Base-by-base conservation (phyloP, 2,329 filamentous ascomycete genomes). In the Claviceps pusilla region DNA sequence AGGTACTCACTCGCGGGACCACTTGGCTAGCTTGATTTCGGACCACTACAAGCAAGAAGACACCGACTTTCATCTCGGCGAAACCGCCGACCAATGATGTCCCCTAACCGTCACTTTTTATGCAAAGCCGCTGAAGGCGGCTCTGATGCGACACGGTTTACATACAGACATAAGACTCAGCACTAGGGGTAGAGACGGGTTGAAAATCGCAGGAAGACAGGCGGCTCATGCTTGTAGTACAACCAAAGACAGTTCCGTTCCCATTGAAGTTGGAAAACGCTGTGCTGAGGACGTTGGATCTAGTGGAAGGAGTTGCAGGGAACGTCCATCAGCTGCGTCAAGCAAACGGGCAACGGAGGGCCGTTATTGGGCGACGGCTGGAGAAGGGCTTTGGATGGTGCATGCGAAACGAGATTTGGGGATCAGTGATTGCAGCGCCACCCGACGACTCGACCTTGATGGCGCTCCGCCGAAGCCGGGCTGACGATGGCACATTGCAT, bases 11-110 rank as follows among this genome's bases (percentile, higher is more conserved):
- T 82, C 83, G 19, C 80, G 81, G 55, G 83, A 84, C 54, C 86
- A 87, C 64, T 70, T 89, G n/a, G 85, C 86, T 55, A 76, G 80
- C 57, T 81, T 89, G 56, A 82, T 89, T 46, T 79, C 78, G 46
- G 86, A 89, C 63, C 86, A 89, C 65, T 89, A 89, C 67, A 83
- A 85, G 59, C 73, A 76, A 31, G 84, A 88, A 63, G 86, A 89
- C 61, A 79, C 85, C 54, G 80, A 82, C 60, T 79, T 82, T 57
- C 73, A 79, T 57, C 65, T 75, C 10, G 72, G 69, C 64, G 70
- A 65, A 51, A 70, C 66, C 55, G 62, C 62, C 48, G 63, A 66
- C 28, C 56, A 57, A 57, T 59, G 58, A 60, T 35, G 1, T 12
- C 7, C 7, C 9, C 11, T 5, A 24, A 14, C 35, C 24, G 4